Percentiles rank a stretch among this genome's conserved stretches.
These are phyloP conservation scores for Mortierella sp. DNA, from an alignment of 371 early-diverging fungal genomes.

Conservation along the genomic window DNA sequence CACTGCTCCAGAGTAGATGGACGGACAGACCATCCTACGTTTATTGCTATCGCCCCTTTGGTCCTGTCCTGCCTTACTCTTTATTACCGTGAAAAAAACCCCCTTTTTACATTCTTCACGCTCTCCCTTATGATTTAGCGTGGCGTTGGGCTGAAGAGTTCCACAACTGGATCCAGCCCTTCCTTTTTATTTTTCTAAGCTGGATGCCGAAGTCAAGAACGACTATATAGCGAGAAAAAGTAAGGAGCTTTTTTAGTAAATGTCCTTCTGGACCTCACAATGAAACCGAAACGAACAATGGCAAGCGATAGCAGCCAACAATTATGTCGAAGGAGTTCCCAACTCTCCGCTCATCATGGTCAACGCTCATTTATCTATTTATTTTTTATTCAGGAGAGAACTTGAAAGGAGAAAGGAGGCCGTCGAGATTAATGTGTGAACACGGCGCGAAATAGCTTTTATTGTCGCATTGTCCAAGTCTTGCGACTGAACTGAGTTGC, in stretches of 20 bases:
- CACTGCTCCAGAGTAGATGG: conserved; percentile 1
- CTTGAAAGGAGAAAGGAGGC: background rate
- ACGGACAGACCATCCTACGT: background rate
- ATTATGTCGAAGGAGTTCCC: background rate
- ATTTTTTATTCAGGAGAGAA: conserved; percentile 7
- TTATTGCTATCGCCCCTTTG: conserved; percentile 1
- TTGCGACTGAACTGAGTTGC: background rate
- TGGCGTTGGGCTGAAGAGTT: background rate
- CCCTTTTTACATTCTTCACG: background rate
- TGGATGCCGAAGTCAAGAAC: background rate
- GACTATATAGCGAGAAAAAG: background rate
- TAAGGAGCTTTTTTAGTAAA: background rate
- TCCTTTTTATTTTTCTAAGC: background rate
- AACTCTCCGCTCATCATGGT: conserved; percentile 3
- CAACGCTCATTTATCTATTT: conserved; percentile 11
- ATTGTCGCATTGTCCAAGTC: background rate
- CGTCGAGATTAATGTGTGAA: background rate
- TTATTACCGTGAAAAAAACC: background rate
- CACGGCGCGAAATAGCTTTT: background rate
- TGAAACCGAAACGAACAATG: background rate
- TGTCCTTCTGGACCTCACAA: background rate
- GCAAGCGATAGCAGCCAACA: background rate
- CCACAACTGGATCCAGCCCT: background rate
- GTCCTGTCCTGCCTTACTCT: background rate
- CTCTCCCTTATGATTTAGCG: background rate